Base-by-base conservation (phyloP, 176 grass and related monocot genomes). In the Eleusine coracana region DNA sequence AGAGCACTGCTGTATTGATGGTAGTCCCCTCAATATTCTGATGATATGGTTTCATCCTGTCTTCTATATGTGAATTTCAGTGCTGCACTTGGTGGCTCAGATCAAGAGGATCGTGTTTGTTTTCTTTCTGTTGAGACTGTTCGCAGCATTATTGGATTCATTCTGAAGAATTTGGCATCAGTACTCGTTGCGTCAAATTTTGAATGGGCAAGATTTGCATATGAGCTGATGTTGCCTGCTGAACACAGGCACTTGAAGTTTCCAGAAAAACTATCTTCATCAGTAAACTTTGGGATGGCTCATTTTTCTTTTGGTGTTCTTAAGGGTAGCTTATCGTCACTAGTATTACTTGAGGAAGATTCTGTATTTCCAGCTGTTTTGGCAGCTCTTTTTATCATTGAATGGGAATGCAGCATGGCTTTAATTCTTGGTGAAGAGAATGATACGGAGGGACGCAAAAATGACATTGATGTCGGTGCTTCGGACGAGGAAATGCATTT, bases 21-120 rank as follows among this genome's bases (percentile, higher is more conserved):
- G 31, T 34, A 34, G 31, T 64, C 15, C 48, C 18, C 60, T 4
- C 52, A 78, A 54, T 31, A 54, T 40, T 12, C 63, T 29, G 6
- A 7, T 71, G 46, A 39, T 56, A 45, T 56, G 34, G 0, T 46
- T 77, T 85, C 77, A 23, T 45, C 39, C 31, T 88, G 2, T 9
- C 27, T 38, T 39, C 42, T 15, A 62, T 71, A 17, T 87, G 70
- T 75, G 27, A 81, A 75, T 83, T 94, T 79, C 68, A 97, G 89
- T 93, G 84, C 84, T 82, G 89, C 79, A 49, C 92, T 98, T 90
- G 96, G 96, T 93, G 96, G 87, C 28, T 93, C 90, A 49, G 79
- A 50, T 76, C 76, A 90, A 95, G 78, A 94, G 67, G 88, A 93
- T 62, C 82, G 66, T 77, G 78, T 89, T 38, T 95, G 92, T 83